Evolutionary conservation across 2,329 filamentous ascomycete genomes (phyloP), one percentile per base, ranked within the genome.

Genomic region (Aplosporella prunicola): DNA sequence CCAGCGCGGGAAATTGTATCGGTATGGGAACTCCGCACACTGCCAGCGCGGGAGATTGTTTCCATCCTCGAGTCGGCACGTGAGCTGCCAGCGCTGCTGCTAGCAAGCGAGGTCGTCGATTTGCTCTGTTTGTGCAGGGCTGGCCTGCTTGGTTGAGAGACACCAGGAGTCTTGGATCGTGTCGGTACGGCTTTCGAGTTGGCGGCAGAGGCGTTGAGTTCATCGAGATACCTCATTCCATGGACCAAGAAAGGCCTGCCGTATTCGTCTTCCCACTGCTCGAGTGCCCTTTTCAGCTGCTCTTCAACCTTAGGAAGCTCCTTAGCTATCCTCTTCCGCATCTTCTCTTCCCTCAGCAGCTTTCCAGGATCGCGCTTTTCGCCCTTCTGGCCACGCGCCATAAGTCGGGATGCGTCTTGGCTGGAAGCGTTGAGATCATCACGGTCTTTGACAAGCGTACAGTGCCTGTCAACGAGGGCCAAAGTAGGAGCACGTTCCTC

Each of bases 261-360:
- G 57, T 89, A 95, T 54, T 96, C 91, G 36, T 93, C 82, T 57
- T 98, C 91, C 79, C 86, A 98, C 30, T 72, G 66, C 55, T 89
- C 83, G 18, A 98, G 71, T n/a, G 74, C 71, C 57, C 80, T 89
- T 46, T 76, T 75, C 41, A 98, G 65, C n/a, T 96, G 87, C 1
- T 72, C 73, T 41, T 89, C 80, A 28, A 98, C 72, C 66, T 93
- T 96, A 39, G 91, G 91, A 20, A 98, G 68, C 55, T 98, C 91
- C 61, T 96, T 98, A 17, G 88, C 75, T 44, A 98, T 95, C 41
- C 88, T 76, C 74, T 98, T 98, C 43, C 91, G 79, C 85, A 94
- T 93, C 72, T 96, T 98, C 65, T 98, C 91, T 56, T 98, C 91
- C 20, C 91, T 76, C 35, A 98, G 69, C 11, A 98, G 71, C 63